Percentiles rank a stretch among this genome's conserved stretches.
phyloP scores from a whole-genome alignment of 192 early-diverging fungal genomes.

The Gryganskiella cystojenkinii region DNA sequence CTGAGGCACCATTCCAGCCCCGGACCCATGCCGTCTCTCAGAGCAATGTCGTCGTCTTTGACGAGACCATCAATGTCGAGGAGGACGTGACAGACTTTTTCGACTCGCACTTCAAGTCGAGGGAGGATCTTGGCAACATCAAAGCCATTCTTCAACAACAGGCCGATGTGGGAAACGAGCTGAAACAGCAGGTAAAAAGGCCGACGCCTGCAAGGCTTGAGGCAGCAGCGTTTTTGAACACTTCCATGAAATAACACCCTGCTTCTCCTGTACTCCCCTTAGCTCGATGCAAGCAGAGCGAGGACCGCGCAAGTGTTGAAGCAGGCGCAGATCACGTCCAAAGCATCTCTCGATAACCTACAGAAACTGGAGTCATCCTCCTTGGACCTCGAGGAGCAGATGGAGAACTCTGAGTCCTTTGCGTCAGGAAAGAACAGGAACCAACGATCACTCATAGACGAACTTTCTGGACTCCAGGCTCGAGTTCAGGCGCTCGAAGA shows the following conservation, averaged over 20 bases:
- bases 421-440: constrained; percentile 29
- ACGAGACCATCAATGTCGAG: constrained; percentile 46
- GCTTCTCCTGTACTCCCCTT: too few relatives aligned
- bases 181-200: constrained; percentile 49
- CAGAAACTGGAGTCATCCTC: constrained; percentile 33
- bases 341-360: constrained; percentile 7
- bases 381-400: constrained; percentile 37
- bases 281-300: constrained; percentile 37
- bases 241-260: too few relatives aligned
- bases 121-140: constrained; percentile 51
- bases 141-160: constrained; percentile 28
- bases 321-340: constrained; percentile 25
- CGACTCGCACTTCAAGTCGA: constrained; percentile 38
- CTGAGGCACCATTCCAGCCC: neutral
- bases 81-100: constrained; percentile 54
- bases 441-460: constrained; percentile 43
- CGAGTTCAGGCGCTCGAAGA: constrained; percentile 42
- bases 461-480: constrained; percentile 40
- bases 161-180: constrained; percentile 6
- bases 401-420: constrained; percentile 39
- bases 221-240: too few relatives aligned
- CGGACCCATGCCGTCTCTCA: neutral
- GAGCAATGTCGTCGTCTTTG: constrained; percentile 50
- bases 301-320: constrained; percentile 17
- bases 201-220: too few relatives aligned